These are phyloP conservation scores for Globisporangium yorkense DNA, from an alignment of 352 stramenopile species.

Conservation along the genomic window DNA sequence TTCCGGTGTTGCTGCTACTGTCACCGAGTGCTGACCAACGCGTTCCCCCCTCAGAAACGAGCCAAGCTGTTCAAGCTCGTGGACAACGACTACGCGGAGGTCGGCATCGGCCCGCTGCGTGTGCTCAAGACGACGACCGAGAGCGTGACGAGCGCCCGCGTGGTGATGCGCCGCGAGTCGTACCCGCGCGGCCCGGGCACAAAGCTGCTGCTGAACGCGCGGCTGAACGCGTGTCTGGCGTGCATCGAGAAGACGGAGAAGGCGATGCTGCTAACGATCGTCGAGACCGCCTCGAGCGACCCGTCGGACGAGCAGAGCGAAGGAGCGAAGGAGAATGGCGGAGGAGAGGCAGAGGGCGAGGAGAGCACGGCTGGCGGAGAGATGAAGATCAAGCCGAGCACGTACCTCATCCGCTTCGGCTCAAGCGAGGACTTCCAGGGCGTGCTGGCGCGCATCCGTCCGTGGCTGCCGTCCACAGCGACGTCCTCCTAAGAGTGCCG, in stretches of 20 bases:
- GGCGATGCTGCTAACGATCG: constrained; percentile 57
- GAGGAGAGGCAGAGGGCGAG: neutral
- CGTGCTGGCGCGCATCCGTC: constrained; percentile 39
- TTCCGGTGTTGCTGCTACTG: too few species aligned
- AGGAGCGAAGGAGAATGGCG: neutral
- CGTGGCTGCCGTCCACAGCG: constrained; percentile 24
- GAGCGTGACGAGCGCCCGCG: constrained; percentile 35
- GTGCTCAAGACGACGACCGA: constrained; percentile 48
- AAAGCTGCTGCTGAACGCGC: constrained; percentile 71
- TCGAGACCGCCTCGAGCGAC: constrained; percentile 35
- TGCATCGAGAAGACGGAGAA: constrained; percentile 77
- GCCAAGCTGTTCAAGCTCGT: constrained; percentile 78
- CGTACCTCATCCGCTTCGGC: constrained; percentile 66
- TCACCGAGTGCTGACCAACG: too few species aligned
- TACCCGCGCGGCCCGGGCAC: constrained; percentile 64
- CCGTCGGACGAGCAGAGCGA: neutral
- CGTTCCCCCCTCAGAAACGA: constrained; percentile 37
- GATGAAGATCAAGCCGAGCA: constrained; percentile 47
- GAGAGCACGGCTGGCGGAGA: constrained; percentile 13
- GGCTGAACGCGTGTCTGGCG: constrained; percentile 51
- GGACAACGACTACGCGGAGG: constrained; percentile 67
- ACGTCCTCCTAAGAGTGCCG: constrained; percentile 5
- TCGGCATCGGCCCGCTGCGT: constrained; percentile 66
- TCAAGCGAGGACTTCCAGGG: constrained; percentile 50
- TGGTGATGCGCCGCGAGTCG: constrained; percentile 80